Base-by-base conservation (phyloP, 2,329 filamentous ascomycete genomes). In the Cadophora malorum region DNA sequence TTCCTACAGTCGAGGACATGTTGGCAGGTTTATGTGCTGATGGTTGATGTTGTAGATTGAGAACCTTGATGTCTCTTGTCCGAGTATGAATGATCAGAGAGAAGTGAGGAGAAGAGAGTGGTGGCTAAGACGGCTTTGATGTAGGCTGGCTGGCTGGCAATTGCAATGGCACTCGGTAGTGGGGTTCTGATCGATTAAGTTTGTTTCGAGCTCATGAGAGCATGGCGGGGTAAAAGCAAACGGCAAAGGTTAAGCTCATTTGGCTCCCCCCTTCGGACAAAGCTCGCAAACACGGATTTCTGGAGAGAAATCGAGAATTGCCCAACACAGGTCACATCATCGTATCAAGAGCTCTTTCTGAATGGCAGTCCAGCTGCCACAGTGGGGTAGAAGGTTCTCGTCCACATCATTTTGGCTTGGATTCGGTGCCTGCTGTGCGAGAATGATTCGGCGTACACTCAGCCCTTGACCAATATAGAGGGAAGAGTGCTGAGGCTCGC, bases 1-100 rank as follows among this genome's bases (percentile, higher is more conserved):
- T 66, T 47, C 67, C 67, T 5, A 60, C 63, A 21, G 67, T 69
- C 21, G 63, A 47, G 41, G 65, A 49, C 67, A 69, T 69, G 5
- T n/a, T 66, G 63, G 31, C 23, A 25, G 35, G n/a, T 35, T 58
- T 35, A 45, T 25, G 31, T 21, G 35, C 35, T 10, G 9, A 25
- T 38, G 28, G 21, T 10, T n/a, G 35, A 7, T 35, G 4, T 9
- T 50, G 41, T 49, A 52, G 16, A 14, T 59, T 35, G 41, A 65
- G 53, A 28, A 61, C 52, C 53, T 67, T 53, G 61, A 61, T 65
- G 62, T 28, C 62, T 65, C 4, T 31, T 28, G 41, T 14, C 9
- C 16, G 5, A 23, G 14, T 31, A 28, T 31, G 25, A 33, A 47
- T 19, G 58, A 25, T 45, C 58, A 62, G 41, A 16, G n/a, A 33